Evolutionary conservation across 805 yeast genomes (phyloP), one percentile per base, ranked within the genome.

Genomic region (Metahyphopichia silvanorum): DNA sequence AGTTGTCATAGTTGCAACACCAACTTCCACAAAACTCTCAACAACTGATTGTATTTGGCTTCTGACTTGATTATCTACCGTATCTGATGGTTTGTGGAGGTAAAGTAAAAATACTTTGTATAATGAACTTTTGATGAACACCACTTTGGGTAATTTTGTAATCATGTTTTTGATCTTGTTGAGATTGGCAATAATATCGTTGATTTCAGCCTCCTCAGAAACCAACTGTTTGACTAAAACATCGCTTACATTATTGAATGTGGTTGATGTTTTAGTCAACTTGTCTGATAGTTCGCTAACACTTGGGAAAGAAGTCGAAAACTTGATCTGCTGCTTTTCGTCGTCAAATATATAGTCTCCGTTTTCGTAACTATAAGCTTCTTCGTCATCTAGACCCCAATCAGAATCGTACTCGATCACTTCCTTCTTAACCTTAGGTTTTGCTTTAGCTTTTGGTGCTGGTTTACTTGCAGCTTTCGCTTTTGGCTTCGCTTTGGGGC

Each of bases 311-410:
- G 44, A 42, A 3, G 38, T 32, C 12, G 37, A 40, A 24, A 62
- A 57, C 21, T 46, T 27, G 4, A 27, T 35, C 39, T 66, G 69
- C 16, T 60, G 57, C 16, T 43, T 33, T 27, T 47, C 51, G 21
- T 53, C 44, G 8, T 62, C 66, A 38, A 53, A 66, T 3, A 66
- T 59, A 40, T 52, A 64, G 43, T 66, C 55, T 2, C 64, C 66
- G 18, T 33, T 32, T 13, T 49, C 36, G 14, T 30, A 34, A 29
- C 50, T 47, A 33, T 46, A 59, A 4, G 37, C 46, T 10, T 48
- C 35, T n/a, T 59, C 51, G n/a, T 59, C 67, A 10, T 63, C 70
- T 11, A 66, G 36, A 5, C 73, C 73, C 73, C 73, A 66, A 47
- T 66, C 73, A 6, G 64, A 49, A 33, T 60, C 63, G 26, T 59